Conservation (phyloP, 2,329 filamentous ascomycete species). For the Fusarium verticillioides region DNA sequence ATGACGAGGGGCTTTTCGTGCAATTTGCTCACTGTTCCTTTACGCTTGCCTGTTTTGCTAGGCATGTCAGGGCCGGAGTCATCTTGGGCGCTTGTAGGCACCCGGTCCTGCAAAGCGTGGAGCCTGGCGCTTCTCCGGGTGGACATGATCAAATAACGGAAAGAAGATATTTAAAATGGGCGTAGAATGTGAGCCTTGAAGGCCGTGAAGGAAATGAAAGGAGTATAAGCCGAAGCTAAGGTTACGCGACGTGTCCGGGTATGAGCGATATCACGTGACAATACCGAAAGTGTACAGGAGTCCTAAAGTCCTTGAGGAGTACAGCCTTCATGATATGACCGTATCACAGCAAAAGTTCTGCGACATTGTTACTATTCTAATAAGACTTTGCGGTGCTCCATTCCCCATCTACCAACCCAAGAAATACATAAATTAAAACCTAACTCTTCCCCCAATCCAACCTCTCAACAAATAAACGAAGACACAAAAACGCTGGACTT, state of each 20-base stretch:
- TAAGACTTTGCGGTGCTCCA: neutral
- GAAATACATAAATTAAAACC: neutral
- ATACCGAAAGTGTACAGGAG: neutral
- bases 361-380: neutral
- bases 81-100: neutral
- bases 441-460: neutral
- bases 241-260: neutral
- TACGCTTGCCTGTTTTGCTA: slow-evolving; percentile 5
- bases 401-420: neutral
- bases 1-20: neutral
- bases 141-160: neutral
- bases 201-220: no score
- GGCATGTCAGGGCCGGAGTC: neutral
- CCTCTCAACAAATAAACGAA: neutral
- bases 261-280: neutral
- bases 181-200: neutral
- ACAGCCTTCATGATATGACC: neutral
- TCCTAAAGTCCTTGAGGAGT: neutral
- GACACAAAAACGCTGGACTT: neutral
- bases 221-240: neutral
- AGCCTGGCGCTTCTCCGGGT: slow-evolving; percentile 28
- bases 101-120: neutral
- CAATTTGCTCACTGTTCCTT: neutral
- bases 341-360: neutral
- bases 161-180: neutral